Percentiles rank a stretch among this genome's conserved stretches.
Evolutionary conservation across 495 filamentous ascomycete species (phyloP).

Genomic region (Podospora pseudocomata): DNA sequence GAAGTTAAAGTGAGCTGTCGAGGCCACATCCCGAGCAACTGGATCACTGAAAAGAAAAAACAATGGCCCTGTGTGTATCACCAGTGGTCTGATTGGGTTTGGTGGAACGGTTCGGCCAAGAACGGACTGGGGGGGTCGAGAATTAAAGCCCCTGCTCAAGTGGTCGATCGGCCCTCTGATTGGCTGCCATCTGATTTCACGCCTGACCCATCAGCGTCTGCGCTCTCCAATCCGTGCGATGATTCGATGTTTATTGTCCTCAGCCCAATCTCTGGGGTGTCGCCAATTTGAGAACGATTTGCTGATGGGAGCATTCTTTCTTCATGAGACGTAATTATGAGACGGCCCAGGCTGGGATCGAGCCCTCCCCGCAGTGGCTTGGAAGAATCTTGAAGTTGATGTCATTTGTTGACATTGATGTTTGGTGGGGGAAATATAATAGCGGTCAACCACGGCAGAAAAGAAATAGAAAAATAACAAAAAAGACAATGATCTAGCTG

Average conservation of each 20-base stretch:
- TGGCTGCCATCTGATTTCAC: conserved; percentile 2
- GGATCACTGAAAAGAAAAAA: not conserved
- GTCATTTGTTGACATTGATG: too few species aligned
- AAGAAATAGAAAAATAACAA: not conserved
- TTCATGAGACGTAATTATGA: too few species aligned
- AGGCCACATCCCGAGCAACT: not conserved
- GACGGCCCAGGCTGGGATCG: too few species aligned
- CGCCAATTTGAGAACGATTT: not conserved
- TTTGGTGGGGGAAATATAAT: too few species aligned
- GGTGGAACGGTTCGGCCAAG: not conserved
- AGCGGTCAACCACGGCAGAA: not conserved
- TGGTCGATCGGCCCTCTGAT: not conserved
- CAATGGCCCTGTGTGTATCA: not conserved
- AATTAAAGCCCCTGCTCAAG: not conserved
- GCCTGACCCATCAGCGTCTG: conserved; percentile 1
- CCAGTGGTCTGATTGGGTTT: not conserved
- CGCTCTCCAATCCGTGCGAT: not conserved
- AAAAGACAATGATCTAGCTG: not conserved
- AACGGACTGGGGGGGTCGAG: not conserved
- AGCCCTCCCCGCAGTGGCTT: too few species aligned
- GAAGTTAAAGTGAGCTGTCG: not conserved
- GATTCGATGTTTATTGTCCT: not conserved
- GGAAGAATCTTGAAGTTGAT: too few species aligned
- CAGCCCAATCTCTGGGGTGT: not conserved
- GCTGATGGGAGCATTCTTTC: not conserved